Conservation (phyloP, 1,139 yeast genomes). For the Nakaseomyces delphensis region DNA sequence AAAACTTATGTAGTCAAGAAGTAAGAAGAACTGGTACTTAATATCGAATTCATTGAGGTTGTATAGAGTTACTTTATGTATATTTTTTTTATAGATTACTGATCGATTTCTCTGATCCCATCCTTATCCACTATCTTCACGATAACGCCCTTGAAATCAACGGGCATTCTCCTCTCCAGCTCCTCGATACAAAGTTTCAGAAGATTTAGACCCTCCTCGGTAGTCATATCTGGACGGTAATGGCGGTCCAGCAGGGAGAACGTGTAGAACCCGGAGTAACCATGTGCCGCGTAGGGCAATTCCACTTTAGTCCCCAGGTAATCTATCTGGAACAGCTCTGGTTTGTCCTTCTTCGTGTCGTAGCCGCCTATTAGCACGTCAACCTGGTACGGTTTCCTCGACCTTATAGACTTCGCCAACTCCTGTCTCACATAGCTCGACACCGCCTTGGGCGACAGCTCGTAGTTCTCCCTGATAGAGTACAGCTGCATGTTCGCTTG, state of each 20-base stretch:
- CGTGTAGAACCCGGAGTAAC: constrained; percentile 92
- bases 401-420: constrained; percentile 78
- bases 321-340: constrained; percentile 83
- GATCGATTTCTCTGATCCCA: constrained; percentile 51
- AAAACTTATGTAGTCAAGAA: no score
- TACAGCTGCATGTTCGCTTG: constrained; percentile 88
- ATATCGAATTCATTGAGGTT: no score
- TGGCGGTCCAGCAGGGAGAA: constrained; percentile 86
- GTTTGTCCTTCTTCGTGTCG: constrained; percentile 52
- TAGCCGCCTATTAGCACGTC: constrained; percentile 82
- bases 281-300: constrained; percentile 93
- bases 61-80: neutral
- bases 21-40: no score
- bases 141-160: constrained; percentile 85
- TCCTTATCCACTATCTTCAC: constrained; percentile 70
- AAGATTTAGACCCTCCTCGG: constrained; percentile 72
- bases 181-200: constrained; percentile 69
- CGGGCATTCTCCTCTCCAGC: constrained; percentile 81
- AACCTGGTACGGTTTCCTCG: constrained; percentile 91
- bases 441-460: constrained; percentile 73
- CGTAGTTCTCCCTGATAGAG: constrained; percentile 77
- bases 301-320: constrained; percentile 87
- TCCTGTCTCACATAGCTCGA: constrained; percentile 84
- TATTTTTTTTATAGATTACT: neutral
- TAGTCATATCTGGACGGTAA: constrained; percentile 66